Base-by-base conservation (phyloP, 2,329 filamentous ascomycete genomes). In the Talaromyces sp. region DNA sequence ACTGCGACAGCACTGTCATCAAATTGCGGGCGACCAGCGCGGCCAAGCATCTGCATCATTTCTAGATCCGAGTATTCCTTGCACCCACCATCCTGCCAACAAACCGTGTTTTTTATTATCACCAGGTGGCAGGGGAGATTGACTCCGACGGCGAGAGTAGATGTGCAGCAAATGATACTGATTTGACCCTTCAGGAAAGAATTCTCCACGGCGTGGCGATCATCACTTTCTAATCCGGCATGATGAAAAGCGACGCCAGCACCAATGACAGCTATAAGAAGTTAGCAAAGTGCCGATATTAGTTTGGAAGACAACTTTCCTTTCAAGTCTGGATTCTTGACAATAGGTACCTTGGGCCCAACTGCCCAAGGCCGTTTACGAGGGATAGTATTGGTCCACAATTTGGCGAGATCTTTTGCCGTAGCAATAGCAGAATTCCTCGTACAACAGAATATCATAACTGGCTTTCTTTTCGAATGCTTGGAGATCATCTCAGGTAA, bases 31-130 rank as follows among this genome's bases (percentile, higher is more conserved):
- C 91, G 82, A 1, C 92, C 91, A 57, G 91, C 91, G 65, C 91
- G 86, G 6, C 91, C 91, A 56, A 96, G 83, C 91, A 96, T 96
- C 68, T 96, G 91, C 88, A 94, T 94, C 64, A 94, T 84, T 67
- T 96, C 91, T 5, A 96, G 79, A 70, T 95, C 91, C 0, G 90
- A 87, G 66, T 92, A 92, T 71, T 95, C 90, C 60, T 87, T 84
- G 42, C 85, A 81, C 6, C 82, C 75, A 34, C 76, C 80, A 61
- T 86, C 83, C 61, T 85, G 84, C 74, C 86, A 93, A 0, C 82
- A 80, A 3, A 87, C 82, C 0, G 91, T 96, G 27, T 90, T 90
- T 72, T 96, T 96, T 60, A 96, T 84, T 9, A 96, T 86, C 4
- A 93, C 91, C 3, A 93, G 85, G 70, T 95, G 89, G 64, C 91